Evolutionary conservation across 768 basidiomycete genomes (phyloP), one percentile per base, ranked within the genome.

Genomic region (Boletus edulis): DNA sequence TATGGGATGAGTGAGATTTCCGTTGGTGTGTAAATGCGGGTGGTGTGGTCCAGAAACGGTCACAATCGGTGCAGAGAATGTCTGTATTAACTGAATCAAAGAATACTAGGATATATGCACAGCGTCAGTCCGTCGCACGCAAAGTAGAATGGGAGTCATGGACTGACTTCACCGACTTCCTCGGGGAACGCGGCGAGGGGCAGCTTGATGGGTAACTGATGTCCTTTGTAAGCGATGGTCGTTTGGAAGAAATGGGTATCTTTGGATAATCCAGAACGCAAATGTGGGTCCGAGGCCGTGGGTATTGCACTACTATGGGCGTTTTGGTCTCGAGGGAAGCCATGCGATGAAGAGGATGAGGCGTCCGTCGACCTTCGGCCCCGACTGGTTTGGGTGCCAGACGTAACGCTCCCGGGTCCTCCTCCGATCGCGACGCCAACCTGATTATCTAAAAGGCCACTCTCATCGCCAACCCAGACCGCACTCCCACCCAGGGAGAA

Each of bases 191-290:
- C 89, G 18, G 85, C 83, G 44, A 97, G 73, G 1, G 97, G 97
- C 70, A 98, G 83, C 64, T 92, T 88, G 66, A 98, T 93, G 14
- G 94, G 95, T 31, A 98, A 71, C 29, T 83, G 82, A 58, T 94
- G 86, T 52, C 86, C 86, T 69, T 87, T 88, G 73, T 94, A 96
- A 14, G 78, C 82, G 52, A 96, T 89, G 12, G 81, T 79, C 2
- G 95, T 91, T 65, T 94, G 87, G 73, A 84, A 98, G 67, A 91
- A 96, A 68, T 98, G 95, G 37, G 95, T 98, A 78, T 99, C 96
- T 63, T 91, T 92, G 46, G 78, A 76, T 60, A 79, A 59, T 29
- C 77, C 77, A 54, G 78, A 72, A 46, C 83, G 76, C 41, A 73
- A 55, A 48, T 80, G 77, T 29, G 73, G 70, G 54, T 86, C 83